Evolutionary conservation across 257 asterid species (phyloP), one percentile per base, ranked within the genome.

Genomic region (Nicotiana tabacum): DNA sequence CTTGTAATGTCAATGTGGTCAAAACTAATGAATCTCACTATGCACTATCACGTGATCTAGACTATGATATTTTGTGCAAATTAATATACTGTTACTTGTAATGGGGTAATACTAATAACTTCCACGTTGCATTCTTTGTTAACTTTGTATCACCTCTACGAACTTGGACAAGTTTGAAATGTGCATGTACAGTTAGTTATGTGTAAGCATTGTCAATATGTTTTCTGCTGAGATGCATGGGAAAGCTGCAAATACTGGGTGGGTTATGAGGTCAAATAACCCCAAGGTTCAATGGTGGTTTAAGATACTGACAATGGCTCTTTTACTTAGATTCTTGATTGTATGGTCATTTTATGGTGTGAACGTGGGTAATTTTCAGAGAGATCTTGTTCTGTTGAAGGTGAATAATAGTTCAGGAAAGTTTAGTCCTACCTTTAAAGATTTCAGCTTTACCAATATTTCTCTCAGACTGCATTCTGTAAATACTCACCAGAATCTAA

Each of bases 281-380:
- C 83, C 90, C 69, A 83, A 88, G 77, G 88, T 91, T 78, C 91
- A 91, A 65, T 84, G 91, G 92, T 86, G 92, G 87, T 92, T 96
- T 85, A 92, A 85, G 86, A 67, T 93, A 78, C 79, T 94, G 62
- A 66, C 87, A 8, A n/a, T 87, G 69, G 90, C 86, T 72, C 85
- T 91, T 39, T 84, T 92, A 82, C 87, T 92, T 84, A 97, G 89
- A 60, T 67, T 95, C 83, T 68, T 90, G 88, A 85, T 90, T 83
- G 69, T 91, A 16, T 90, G 92, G 91, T 83, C 87, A 32, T 70
- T 85, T 65, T 93, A 90, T 87, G 92, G 92, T 56, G 57, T 90
- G 6, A 84, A 32, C 81, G 30, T 81, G 60, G 77, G 82, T 77
- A 81, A 77, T 35, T 81, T 89, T 27, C 86, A 82, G 27, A 89